Evolutionary conservation across 2,329 filamentous ascomycete genomes (phyloP), one percentile per base, ranked within the genome.

Genomic region (Nothopassalora personata): DNA sequence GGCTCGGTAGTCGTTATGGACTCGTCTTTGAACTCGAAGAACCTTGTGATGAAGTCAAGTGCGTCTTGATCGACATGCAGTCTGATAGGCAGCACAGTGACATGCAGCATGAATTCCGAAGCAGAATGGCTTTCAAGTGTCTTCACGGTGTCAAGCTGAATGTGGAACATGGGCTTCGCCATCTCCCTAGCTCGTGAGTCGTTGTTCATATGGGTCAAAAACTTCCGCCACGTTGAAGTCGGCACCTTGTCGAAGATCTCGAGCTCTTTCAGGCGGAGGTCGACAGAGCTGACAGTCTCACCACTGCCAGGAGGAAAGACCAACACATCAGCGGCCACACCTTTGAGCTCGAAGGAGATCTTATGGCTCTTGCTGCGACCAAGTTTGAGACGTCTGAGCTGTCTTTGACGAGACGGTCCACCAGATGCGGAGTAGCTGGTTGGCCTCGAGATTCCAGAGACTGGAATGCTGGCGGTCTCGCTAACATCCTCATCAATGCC

Each of bases 181-280:
- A 90, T 88, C 75, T 97, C 91, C 52, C 92, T 85, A 23, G 62
- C 58, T 69, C 90, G 86, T n/a, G 89, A 90, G 10, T 87, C 87
- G 70, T 95, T 91, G 60, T 89, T 86, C 77, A 96, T 89, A 68
- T 96, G 97, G 0, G 93, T 97, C 13, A 91, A 87, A 75, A 99
- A 99, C 72, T 97, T 99, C 74, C 90, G 95, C 95, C 95, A 99
- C 0, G 93, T 97, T 3, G 94, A 99, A 0, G 91, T 93, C 1
- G 91, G 91, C 2, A 99, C 83, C 70, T 97, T 91, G 72, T 99
- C 94, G 62, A 94, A 96, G 15, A 99, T 86, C 66, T 96, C 92
- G 11, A 99, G 79, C 59, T 94, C 88, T 43, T 85, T 83, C 10
- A 99, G 80, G 8, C 91, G 86, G 34, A 97, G 78, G 72, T 97